phyloP scores from a whole-genome alignment of 148 eudicot genomes.

The Persicaria maculosa region DNA sequence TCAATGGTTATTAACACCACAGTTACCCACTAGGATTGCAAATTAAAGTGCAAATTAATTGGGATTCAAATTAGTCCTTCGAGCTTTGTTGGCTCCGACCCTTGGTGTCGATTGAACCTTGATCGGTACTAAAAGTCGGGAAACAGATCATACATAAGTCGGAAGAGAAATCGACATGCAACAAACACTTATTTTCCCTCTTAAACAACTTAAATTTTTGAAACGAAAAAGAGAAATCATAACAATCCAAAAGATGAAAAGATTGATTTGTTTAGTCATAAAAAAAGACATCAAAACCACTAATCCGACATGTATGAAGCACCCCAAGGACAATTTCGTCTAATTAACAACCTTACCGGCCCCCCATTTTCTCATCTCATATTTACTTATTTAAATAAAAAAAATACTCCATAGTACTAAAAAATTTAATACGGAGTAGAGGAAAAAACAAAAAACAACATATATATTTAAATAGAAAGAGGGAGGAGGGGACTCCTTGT shows the following conservation, averaged over 20 bases:
- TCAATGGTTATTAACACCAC: no score
- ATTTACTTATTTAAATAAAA: no score
- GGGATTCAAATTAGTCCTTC: no score
- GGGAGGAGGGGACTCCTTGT: background rate
- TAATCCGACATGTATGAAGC: background rate
- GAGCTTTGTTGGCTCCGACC: no score
- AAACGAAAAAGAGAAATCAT: background rate
- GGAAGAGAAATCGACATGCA: no score
- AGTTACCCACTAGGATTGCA: no score
- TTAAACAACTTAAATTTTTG: background rate
- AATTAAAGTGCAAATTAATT: no score
- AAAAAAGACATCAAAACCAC: background rate
- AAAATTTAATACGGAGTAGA: no score
- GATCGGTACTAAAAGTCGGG: no score
- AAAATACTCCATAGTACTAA: background rate
- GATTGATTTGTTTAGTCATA: background rate
- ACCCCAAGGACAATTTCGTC: background rate
- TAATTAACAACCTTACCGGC: background rate
- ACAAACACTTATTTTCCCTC: background rate
- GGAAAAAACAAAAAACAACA: background rate
- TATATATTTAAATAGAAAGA: no score
- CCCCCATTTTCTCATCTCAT: background rate
- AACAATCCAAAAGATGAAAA: background rate
- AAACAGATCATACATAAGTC: no score
- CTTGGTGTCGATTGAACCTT: no score